phyloP scores from a whole-genome alignment of 306 rosid species.

The Calophaca sinica region DNA sequence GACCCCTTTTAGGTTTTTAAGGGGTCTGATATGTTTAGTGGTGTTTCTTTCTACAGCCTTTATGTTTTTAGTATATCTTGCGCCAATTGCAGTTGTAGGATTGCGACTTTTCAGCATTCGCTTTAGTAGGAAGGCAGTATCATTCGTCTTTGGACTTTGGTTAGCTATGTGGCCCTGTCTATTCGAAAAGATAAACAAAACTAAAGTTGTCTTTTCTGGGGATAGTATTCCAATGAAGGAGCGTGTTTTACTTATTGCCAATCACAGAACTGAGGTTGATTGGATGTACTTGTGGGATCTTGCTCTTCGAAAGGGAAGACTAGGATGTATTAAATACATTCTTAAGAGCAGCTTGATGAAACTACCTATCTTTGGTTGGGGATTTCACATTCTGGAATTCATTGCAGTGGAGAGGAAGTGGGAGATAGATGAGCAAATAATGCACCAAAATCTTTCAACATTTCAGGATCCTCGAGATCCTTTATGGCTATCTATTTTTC shows the following conservation, averaged over 20 bases:
- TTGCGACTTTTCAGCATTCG: conserved; percentile 64
- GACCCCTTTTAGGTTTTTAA: conserved; percentile 66
- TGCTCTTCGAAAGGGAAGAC: conserved; percentile 79
- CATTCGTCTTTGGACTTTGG: conserved; percentile 78
- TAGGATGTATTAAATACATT: conserved; percentile 84
- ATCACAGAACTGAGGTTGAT: conserved; percentile 97
- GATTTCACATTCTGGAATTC: conserved; percentile 90
- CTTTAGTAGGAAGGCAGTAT: conserved; percentile 73
- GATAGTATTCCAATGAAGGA: conserved; percentile 75
- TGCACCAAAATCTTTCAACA: conserved; percentile 64
- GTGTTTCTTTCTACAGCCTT: conserved; percentile 90
- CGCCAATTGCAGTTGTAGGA: conserved; percentile 58
- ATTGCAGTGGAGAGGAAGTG: conserved; percentile 93
- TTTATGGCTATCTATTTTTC: conserved; percentile 90
- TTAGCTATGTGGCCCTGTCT: conserved; percentile 87
- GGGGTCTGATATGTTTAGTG: conserved; percentile 80
- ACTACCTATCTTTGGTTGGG: conserved; percentile 95
- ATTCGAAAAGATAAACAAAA: conserved; percentile 82
- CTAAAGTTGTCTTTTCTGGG: conserved; percentile 83
- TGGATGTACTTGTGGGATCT: conserved; percentile 99
- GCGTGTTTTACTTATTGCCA: conserved; percentile 83
- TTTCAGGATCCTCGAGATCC: conserved; percentile 74
- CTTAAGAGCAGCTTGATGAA: conserved; percentile 97
- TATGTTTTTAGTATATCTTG: conserved; percentile 71
- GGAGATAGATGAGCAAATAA: conserved; percentile 77